phyloP scores from a whole-genome alignment of 352 stramenopile genomes.

The Globisporangium yorkense region DNA sequence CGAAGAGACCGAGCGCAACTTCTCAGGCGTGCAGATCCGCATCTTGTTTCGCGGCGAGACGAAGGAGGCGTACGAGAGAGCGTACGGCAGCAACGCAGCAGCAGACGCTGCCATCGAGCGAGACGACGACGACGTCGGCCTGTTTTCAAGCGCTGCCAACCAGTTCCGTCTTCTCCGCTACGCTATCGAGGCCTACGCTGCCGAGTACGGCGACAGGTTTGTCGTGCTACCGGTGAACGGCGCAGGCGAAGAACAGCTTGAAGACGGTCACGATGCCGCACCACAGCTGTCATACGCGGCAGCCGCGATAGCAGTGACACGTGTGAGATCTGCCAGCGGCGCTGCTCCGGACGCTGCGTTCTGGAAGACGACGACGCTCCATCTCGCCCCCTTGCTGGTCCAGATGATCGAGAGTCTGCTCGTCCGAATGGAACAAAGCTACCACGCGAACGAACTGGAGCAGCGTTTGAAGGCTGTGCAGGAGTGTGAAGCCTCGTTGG shows the following conservation, averaged over 20 bases:
- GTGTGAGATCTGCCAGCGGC: not conserved
- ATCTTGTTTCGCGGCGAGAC: slow-evolving; percentile 13
- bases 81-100: not conserved
- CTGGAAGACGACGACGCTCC: not conserved
- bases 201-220: not conserved
- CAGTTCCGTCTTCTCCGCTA: slow-evolving; percentile 14
- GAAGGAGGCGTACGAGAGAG: slow-evolving; percentile 4
- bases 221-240: slow-evolving; percentile 2
- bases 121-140: not conserved
- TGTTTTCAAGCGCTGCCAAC: not conserved
- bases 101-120: not conserved
- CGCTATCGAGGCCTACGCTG: slow-evolving; percentile 3
- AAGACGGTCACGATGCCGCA: not conserved
- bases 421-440: not conserved
- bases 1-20: not conserved
- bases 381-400: slow-evolving; percentile 7
- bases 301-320: not conserved
- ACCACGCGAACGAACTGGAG: not conserved
- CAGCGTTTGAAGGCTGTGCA: not conserved
- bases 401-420: slow-evolving; percentile 4
- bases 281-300: not conserved
- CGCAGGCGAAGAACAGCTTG: not conserved
- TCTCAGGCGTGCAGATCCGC: slow-evolving; percentile 3
- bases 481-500: not conserved
- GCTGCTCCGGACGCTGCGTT: not conserved